A percentile compares a stretch with the other conserved stretches of the same genome.
Evolutionary conservation across 2,329 filamentous ascomycete species (phyloP).

Genomic region (Xylariaceae sp.): DNA sequence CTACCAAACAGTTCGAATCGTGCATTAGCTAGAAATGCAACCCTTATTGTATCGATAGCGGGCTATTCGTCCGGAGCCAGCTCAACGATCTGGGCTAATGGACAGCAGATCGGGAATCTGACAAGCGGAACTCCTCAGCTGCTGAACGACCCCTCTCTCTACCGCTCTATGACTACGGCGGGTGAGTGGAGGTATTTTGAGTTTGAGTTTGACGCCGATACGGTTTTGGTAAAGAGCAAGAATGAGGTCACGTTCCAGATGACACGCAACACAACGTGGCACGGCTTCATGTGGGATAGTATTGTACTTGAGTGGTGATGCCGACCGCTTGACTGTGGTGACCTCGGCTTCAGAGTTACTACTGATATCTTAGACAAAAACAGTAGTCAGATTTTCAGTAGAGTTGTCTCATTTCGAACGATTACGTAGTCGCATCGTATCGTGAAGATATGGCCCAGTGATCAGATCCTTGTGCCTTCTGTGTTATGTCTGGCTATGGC

Average conservation of each 20-base stretch:
- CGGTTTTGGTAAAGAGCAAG: conserved; percentile 29
- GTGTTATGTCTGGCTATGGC: no score
- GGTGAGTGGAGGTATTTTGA: conserved; percentile 57
- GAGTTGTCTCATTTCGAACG: no score
- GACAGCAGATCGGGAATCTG: conserved; percentile 48
- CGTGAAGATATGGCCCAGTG: no score
- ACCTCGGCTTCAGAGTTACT: no score
- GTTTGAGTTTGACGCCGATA: conserved; percentile 38
- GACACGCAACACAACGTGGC: conserved; percentile 23
- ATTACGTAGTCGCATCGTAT: no score
- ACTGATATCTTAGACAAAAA: no score
- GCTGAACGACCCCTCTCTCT: conserved; percentile 53
- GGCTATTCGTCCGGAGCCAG: conserved; percentile 52
- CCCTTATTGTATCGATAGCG: conserved; percentile 52
- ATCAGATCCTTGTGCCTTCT: no score
- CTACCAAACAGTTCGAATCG: neutral
- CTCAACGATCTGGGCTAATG: conserved; percentile 51
- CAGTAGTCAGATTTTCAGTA: no score
- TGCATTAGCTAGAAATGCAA: conserved; percentile 37
- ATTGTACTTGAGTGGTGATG: conserved; percentile 25
- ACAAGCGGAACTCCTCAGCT: conserved; percentile 43
- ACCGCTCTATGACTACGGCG: conserved; percentile 53
- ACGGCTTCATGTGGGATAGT: conserved; percentile 30
- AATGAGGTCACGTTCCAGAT: conserved; percentile 37
- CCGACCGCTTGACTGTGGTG: no score